Evolutionary conservation across 2,329 filamentous ascomycete species (phyloP).

Genomic region (Chaetomiaceae sp.): DNA sequence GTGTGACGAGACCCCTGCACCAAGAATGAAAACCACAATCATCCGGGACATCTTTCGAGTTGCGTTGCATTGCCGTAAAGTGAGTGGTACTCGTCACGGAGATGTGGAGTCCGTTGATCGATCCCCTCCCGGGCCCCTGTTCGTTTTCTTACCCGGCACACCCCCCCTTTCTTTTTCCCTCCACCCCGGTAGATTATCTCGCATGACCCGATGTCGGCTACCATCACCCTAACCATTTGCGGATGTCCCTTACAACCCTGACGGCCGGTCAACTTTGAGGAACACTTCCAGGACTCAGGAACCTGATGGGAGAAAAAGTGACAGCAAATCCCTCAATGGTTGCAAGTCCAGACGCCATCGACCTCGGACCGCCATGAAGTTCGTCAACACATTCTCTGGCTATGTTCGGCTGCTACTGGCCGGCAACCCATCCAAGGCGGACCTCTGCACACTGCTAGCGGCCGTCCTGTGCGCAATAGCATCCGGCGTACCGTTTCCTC

Average conservation of each 20-base stretch:
- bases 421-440: conserved; percentile 17
- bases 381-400: conserved; percentile 18
- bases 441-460: conserved; percentile 17
- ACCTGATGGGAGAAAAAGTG: background rate
- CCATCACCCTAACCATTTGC: background rate
- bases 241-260: background rate
- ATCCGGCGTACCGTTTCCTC: conserved; percentile 47
- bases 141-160: background rate
- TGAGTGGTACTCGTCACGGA: background rate
- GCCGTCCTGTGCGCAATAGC: conserved; percentile 21
- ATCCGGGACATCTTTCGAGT: background rate
- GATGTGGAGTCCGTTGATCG: background rate
- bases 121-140: background rate
- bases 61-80: no score
- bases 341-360: background rate
- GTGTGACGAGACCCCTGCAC: no score
- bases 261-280: background rate
- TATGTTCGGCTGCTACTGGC: conserved; percentile 24
- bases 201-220: conserved; percentile 12
- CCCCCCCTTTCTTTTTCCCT: background rate
- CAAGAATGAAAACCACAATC: background rate
- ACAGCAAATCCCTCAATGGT: background rate
- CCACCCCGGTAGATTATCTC: background rate
- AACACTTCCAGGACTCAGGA: background rate
- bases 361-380: conserved; percentile 16